These are phyloP conservation scores for Solanum appendiculatum DNA, from an alignment of 257 asterid species.

Conservation along the genomic window DNA sequence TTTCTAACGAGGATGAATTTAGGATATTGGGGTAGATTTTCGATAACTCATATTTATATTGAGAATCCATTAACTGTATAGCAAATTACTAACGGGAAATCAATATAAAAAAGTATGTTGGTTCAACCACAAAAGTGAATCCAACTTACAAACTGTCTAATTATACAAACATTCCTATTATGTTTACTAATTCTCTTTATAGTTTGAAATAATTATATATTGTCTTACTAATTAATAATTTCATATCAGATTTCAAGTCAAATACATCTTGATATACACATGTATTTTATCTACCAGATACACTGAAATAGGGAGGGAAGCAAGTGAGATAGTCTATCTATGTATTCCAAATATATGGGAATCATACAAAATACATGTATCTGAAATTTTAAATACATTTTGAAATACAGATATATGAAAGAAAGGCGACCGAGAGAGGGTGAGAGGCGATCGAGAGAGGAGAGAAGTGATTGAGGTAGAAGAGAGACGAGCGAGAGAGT, in stretches of 20 bases:
- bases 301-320: accelerated
- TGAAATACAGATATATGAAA: too few relatives aligned
- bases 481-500: accelerated
- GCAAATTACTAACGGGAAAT: neutral
- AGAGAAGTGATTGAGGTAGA: too few relatives aligned
- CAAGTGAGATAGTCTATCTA: neutral
- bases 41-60: neutral
- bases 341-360: neutral
- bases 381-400: too few relatives aligned
- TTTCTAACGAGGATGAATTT: neutral
- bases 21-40: neutral
- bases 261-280: too few relatives aligned
- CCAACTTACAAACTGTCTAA: neutral
- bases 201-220: too few relatives aligned
- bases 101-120: neutral
- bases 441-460: too few relatives aligned
- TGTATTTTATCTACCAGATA: too few relatives aligned
- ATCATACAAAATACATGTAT: neutral
- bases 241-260: too few relatives aligned
- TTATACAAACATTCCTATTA: neutral
- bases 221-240: neutral
- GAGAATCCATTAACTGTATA: neutral
- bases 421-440: too few relatives aligned
- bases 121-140: neutral
- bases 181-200: too few relatives aligned